Evolutionary conservation across 768 basidiomycete genomes (phyloP).

Genomic region (Hygrophorus russula): DNA sequence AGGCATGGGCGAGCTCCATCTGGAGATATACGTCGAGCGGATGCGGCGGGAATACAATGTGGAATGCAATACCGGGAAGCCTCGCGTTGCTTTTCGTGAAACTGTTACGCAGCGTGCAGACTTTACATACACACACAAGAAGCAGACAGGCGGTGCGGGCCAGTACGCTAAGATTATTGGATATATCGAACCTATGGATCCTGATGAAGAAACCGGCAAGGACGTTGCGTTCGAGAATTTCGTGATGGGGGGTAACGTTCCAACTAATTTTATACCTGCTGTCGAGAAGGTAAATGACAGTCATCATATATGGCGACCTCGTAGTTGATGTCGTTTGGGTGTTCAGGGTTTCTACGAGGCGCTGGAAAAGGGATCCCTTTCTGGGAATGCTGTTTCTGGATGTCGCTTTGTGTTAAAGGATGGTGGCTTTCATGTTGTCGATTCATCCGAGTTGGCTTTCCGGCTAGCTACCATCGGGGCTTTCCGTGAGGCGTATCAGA

Average conservation of each 20-base stretch:
- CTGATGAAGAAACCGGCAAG: constrained; percentile 63
- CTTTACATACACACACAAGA: constrained; percentile 93
- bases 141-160: constrained; percentile 95
- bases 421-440: constrained; percentile 86
- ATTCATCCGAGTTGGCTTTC: constrained; percentile 96
- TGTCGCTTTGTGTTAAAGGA: constrained; percentile 83
- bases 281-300: constrained; percentile 66
- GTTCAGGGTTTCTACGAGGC: constrained; percentile 89
- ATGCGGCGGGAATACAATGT: constrained; percentile 98
- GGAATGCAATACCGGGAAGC: constrained; percentile 88
- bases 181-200: constrained; percentile 81
- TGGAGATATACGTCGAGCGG: constrained; percentile 98
- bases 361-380: constrained; percentile 78
- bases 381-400: constrained; percentile 81
- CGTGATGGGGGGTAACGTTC: constrained; percentile 90
- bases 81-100: constrained; percentile 94
- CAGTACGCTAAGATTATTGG: constrained; percentile 94
- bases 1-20: constrained; percentile 98
- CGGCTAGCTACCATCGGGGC: constrained; percentile 83
- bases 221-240: constrained; percentile 76
- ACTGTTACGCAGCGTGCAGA: constrained; percentile 75
- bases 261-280: constrained; percentile 85
- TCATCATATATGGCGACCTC: not conserved
- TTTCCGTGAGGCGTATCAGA: constrained; percentile 80
- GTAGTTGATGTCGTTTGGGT: not conserved